Evolutionary conservation across 306 rosid genomes (phyloP), one percentile per base, ranked within the genome.

Genomic region (Rubus idaeus): DNA sequence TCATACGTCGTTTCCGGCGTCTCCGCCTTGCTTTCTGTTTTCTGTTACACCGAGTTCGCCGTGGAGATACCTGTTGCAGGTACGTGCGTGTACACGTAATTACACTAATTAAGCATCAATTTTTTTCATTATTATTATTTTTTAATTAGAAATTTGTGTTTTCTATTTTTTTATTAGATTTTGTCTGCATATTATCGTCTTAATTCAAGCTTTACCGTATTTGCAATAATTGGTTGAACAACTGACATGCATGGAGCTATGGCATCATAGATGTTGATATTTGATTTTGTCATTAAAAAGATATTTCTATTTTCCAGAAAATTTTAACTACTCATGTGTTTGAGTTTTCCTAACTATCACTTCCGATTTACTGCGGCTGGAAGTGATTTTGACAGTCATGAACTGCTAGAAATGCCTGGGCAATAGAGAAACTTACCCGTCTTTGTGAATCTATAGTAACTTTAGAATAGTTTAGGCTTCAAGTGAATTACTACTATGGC

Each of bases 21-120:
- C 76, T 94, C 98, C 8, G 97, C 98, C 73, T 62, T 94, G 91
- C 88, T 94, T 16, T 94, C 98, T 3, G 98, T 91, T 18, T 94
- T 94, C 77, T 94, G 98, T 39, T 94, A 94, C 86, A 91, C 97
- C 0, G 98, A 94, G 82, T 94, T 94, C 45, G 97, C 98, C 9
- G 88, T 94, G 0, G 97, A 94, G 82, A 94, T 94, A 0, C 98
- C 98, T 1, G 91, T 86, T 13, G 98, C 98, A 55, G 98, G 98
- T 91, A 70, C 7, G 21, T 20, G 8, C 7, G 21, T 20, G 8
- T 2, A 14, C 64, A 9, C 4, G 3, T 5, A 1, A 9, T 23
- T 23, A 23, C 17, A 17, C 30, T 9, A 23, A 23, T 23, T 23
- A 41, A 7, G 14, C 20, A 11, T 56, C 50, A 4, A 3, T 13